These are phyloP conservation scores for Colletotrichum sp. DNA, from an alignment of 2,329 filamentous ascomycete species.

Conservation along the genomic window DNA sequence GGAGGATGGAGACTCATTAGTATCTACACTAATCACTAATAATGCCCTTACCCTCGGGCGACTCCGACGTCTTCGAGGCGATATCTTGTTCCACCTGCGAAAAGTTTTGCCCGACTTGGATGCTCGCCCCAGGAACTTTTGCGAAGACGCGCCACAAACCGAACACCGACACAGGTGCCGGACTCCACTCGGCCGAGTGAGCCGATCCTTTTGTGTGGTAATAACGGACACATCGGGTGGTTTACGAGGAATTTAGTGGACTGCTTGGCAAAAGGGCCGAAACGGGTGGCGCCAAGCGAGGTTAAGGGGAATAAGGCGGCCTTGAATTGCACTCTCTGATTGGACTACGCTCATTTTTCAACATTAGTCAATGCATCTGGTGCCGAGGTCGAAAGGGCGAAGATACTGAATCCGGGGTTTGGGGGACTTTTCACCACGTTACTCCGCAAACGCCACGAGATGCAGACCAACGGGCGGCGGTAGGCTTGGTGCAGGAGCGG, in stretches of 20 bases:
- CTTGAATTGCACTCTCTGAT: background rate
- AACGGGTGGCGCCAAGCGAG: constrained; percentile 18
- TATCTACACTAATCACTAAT: background rate
- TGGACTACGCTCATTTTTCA: background rate
- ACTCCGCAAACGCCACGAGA: background rate
- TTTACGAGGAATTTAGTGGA: background rate
- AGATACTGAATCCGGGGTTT: background rate
- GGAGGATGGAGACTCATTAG: constrained; percentile 3
- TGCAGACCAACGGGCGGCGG: background rate
- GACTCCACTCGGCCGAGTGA: constrained; percentile 17
- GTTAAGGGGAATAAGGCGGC: constrained; percentile 15
- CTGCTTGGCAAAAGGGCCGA: constrained; percentile 19
- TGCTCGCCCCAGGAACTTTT: constrained; percentile 15
- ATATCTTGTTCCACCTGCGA: background rate
- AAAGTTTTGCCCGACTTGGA: background rate
- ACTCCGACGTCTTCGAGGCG: constrained; percentile 5
- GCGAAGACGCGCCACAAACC: constrained; percentile 7
- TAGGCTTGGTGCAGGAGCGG: background rate
- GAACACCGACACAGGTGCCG: background rate
- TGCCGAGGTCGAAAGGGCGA: constrained; percentile 2
- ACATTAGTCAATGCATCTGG: constrained; percentile 4
- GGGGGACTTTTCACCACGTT: background rate
- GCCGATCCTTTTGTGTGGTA: background rate
- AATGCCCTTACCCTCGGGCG: constrained; percentile 14
- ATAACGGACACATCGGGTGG: constrained; percentile 6